Evolutionary conservation across 2,329 filamentous ascomycete genomes (phyloP), one percentile per base, ranked within the genome.

Genomic region (Aspergillus brunneoviolaceus): DNA sequence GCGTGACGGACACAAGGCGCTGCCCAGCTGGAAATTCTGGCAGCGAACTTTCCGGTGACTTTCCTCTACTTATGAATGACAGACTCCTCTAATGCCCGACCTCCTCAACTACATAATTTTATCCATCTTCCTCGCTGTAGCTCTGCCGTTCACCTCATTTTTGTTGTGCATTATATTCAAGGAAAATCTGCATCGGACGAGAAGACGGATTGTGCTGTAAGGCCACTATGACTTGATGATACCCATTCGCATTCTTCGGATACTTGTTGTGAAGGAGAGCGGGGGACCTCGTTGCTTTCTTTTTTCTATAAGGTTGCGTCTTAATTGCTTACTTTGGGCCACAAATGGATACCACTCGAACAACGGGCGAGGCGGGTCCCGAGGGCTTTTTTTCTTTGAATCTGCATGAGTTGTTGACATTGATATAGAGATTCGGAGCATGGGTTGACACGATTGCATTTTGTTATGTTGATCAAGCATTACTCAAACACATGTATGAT

Each of bases 1-100:
- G 23, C 82, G 87, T 51, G 86, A 89, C 68, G 77, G 77, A 16
- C 70, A 68, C 12, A 71, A 69, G 33, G 65, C 69, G 9, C 60
- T 76, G 42, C 67, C 71, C 16, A 61, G 66, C 16, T 80, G 76
- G 78, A 80, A 73, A 58, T 81, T 80, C 61, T 82, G 79, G 80
- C 75, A 73, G 57, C 64, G 64, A 45, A n/a, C 16, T 6, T 12
- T 6, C 63, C 63, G 55, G 61, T 60, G 60, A 58, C 29, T 14
- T 33, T 56, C 11, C 25, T 56, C 16, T 19, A 21, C 19, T 25
- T 35, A 45, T 14, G 45, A 14, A 19, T 23, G 42, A 47, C 33
- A n/a, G 42, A 49, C n/a, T 9, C 9, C 39, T 19, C 3, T n/a
- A 45, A 45, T 45, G 16, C 16, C 16, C 39, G 2, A 45, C 39